Percentiles rank a stretch among this genome's conserved stretches.
Evolutionary conservation across 306 rosid species (phyloP).

Genomic region (Carpinus fangiana): DNA sequence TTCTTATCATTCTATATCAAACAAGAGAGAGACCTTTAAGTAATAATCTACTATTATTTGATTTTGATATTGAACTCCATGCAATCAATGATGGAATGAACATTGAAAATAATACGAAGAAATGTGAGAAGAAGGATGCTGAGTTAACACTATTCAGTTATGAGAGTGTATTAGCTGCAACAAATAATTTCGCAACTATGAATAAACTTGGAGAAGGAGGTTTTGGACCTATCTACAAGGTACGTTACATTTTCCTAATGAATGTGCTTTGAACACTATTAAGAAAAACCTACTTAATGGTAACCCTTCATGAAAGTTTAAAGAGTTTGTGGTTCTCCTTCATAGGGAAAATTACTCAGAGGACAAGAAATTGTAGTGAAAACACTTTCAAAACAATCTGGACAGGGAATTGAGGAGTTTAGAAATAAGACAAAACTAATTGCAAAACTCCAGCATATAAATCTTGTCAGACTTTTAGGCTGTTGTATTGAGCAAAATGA

Average conservation of each 20-base stretch:
- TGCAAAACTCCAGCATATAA: neutral
- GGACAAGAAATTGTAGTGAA: neutral
- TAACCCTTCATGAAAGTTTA: neutral
- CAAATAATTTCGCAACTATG: neutral
- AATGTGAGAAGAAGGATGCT: neutral
- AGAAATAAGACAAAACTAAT: neutral
- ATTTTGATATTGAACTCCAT: neutral
- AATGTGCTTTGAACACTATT: neutral
- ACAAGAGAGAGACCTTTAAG: too few relatives aligned
- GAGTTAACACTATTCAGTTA: neutral
- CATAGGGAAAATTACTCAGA: neutral
- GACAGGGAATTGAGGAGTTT: neutral
- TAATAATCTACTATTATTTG: neutral
- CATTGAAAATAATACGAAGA: neutral
- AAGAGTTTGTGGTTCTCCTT: neutral
- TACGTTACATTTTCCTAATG: neutral
- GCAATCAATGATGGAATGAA: neutral
- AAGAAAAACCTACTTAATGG: neutral
- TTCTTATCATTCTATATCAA: too few relatives aligned
- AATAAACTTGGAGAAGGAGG: neutral
- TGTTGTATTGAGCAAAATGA: neutral
- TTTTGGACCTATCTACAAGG: neutral
- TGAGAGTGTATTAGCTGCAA: neutral
- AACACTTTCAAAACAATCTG: neutral
- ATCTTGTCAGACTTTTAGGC: constrained; percentile 2